phyloP scores from a whole-genome alignment of 2,329 filamentous ascomycete species.

The Arthrobotrys pseudoclavata region DNA sequence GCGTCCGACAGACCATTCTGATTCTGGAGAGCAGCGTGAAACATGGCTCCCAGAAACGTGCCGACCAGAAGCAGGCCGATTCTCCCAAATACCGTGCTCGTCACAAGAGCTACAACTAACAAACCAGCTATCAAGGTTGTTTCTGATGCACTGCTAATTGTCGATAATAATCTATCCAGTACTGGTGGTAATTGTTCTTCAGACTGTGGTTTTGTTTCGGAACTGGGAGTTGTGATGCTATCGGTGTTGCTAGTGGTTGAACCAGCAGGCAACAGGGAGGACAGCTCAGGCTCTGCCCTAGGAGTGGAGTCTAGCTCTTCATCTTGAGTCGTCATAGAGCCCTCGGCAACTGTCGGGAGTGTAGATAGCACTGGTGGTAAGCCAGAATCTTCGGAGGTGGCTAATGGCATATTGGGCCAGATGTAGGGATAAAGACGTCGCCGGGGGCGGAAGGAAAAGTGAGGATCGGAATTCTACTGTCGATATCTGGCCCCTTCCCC shows the following conservation, averaged over 20 bases:
- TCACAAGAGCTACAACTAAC: slow-evolving; percentile 36
- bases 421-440: slow-evolving; percentile 21
- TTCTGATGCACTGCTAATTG: slow-evolving; percentile 48
- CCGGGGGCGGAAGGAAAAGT: slow-evolving; percentile 20
- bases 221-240: neutral
- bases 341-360: slow-evolving; percentile 16
- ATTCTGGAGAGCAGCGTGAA: slow-evolving; percentile 42
- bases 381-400: slow-evolving; percentile 38
- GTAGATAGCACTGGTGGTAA: slow-evolving; percentile 23
- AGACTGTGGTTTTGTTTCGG: slow-evolving; percentile 9
- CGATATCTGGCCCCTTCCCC: slow-evolving; percentile 34
- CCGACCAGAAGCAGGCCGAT: slow-evolving; percentile 45
- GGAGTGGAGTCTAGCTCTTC: slow-evolving; percentile 35
- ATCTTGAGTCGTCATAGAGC: slow-evolving; percentile 15
- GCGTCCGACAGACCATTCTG: slow-evolving; percentile 30
- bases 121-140: slow-evolving; percentile 44
- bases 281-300: slow-evolving; percentile 26
- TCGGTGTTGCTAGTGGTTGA: slow-evolving; percentile 14
- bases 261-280: slow-evolving; percentile 3
- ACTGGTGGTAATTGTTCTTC: slow-evolving; percentile 22
- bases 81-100: slow-evolving; percentile 45
- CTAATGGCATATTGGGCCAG: slow-evolving; percentile 44
- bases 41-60: slow-evolving; percentile 48
- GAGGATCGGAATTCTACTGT: slow-evolving; percentile 33
- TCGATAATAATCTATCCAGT: slow-evolving; percentile 40